Conservation (phyloP, 2,329 filamentous ascomycete species). For the Fusarium avenaceum region DNA sequence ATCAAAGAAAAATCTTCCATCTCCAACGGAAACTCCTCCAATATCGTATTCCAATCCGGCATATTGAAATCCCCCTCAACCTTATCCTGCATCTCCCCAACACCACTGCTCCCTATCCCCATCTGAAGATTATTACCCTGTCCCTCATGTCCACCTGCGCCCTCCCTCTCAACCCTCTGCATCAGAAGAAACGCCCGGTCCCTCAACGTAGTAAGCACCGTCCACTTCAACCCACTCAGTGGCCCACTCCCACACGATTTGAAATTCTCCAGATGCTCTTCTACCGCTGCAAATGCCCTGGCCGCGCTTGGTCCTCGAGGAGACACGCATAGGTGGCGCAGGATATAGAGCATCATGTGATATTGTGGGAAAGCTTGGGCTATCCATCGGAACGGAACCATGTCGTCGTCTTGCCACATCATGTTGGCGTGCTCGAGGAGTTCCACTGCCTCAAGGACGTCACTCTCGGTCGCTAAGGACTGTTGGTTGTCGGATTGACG, state of each 20-base stretch:
- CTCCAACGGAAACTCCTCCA: conserved; percentile 51
- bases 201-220: conserved; percentile 50
- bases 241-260: not conserved
- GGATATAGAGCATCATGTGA: conserved; percentile 58
- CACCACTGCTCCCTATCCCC: not conserved
- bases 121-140: not conserved
- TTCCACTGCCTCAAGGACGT: conserved; percentile 52
- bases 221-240: conserved; percentile 49
- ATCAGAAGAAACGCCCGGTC: conserved; percentile 49
- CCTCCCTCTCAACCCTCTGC: conserved; percentile 18
- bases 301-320: conserved; percentile 51
- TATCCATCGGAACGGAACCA: conserved; percentile 56
- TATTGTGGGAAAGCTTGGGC: conserved; percentile 59
- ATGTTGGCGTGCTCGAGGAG: conserved; percentile 52
- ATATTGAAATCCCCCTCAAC: conserved; percentile 32
- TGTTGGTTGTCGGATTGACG: conserved; percentile 34
- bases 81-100: conserved; percentile 2
- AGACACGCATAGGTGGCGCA: conserved; percentile 60
- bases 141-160: not conserved
- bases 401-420: conserved; percentile 54
- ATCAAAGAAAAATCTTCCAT: conserved; percentile 42
- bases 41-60: conserved; percentile 49
- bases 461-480: conserved; percentile 50
- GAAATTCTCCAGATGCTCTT: conserved; percentile 26
- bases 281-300: conserved; percentile 52